These are phyloP conservation scores for Ophiocordyceps robertsii DNA, from an alignment of 2,329 filamentous ascomycete species.

Conservation along the genomic window DNA sequence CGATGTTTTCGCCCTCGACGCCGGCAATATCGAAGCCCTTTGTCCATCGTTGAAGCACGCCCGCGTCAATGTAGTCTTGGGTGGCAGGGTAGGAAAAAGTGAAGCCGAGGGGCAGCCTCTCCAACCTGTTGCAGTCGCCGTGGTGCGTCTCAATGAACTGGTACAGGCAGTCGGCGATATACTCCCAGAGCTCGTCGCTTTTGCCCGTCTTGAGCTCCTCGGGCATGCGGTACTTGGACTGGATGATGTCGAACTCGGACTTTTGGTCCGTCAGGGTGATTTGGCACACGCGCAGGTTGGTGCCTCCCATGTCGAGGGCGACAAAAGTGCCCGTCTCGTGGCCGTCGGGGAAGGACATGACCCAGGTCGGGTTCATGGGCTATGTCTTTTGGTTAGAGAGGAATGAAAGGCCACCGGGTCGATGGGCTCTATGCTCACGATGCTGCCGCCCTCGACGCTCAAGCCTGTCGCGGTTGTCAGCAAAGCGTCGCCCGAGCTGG, in stretches of 20 bases:
- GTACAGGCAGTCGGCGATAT: slow-evolving; percentile 82
- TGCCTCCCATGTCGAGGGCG: slow-evolving; percentile 91
- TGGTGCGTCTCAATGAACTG: slow-evolving; percentile 85
- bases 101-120: slow-evolving; percentile 70
- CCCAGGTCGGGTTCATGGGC: slow-evolving; percentile 98
- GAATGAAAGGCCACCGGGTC: no score
- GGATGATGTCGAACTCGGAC: slow-evolving; percentile 86
- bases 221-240: slow-evolving; percentile 92
- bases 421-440: slow-evolving; percentile 44
- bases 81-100: slow-evolving; percentile 94
- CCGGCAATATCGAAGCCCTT: slow-evolving; percentile 93
- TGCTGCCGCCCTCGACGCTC: slow-evolving; percentile 77
- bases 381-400: slow-evolving; percentile 18
- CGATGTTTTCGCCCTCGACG: slow-evolving; percentile 82
- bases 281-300: slow-evolving; percentile 88
- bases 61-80: slow-evolving; percentile 87
- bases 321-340: slow-evolving; percentile 79
- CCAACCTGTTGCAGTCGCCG: slow-evolving; percentile 46
- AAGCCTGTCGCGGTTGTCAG: slow-evolving; percentile 42
- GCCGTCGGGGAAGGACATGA: slow-evolving; percentile 78
- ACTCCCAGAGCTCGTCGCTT: slow-evolving; percentile 82
- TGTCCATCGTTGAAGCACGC: slow-evolving; percentile 87
- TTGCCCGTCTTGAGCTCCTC: slow-evolving; percentile 80
- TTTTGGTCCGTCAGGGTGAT: slow-evolving; percentile 78
- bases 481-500: neutral